Conservation (phyloP, 441 rosid species). For the Adansonia gregorii region DNA sequence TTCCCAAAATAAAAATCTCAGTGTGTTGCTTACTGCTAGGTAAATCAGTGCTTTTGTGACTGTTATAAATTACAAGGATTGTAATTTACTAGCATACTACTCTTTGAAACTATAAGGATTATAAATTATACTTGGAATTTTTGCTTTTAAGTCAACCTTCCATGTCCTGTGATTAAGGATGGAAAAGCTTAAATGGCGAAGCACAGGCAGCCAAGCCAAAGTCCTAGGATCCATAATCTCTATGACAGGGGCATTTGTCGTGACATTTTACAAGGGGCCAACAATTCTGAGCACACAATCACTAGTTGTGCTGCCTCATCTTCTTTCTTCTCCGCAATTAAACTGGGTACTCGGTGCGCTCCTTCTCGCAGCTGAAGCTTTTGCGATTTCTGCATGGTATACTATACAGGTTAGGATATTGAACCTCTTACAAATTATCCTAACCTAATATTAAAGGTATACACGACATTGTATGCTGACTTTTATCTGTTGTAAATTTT, state of each 20-base stretch:
- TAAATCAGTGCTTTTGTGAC: neutral
- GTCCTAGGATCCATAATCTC: slow-evolving; percentile 48
- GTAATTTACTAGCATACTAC: neutral
- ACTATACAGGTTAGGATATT: slow-evolving; percentile 39
- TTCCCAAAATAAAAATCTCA: neutral
- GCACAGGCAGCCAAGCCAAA: slow-evolving; percentile 52
- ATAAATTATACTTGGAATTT: neutral
- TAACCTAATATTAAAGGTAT: neutral
- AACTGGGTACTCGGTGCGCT: slow-evolving; percentile 52
- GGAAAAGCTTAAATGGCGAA: slow-evolving; percentile 52
- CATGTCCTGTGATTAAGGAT: slow-evolving; percentile 35
- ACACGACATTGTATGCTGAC: neutral
- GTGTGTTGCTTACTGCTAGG: neutral
- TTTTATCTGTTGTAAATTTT: neutral
- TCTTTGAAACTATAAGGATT: neutral
- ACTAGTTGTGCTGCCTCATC: neutral
- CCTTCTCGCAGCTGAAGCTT: slow-evolving; percentile 40
- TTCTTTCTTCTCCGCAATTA: slow-evolving; percentile 26
- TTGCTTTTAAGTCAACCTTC: neutral
- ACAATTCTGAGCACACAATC: slow-evolving; percentile 31
- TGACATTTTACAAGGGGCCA: slow-evolving; percentile 55
- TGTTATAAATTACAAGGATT: no score
- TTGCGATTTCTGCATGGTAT: slow-evolving; percentile 36
- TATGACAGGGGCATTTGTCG: slow-evolving; percentile 51
- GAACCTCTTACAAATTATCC: neutral